Base-by-base conservation (phyloP, 2,329 filamentous ascomycete species). In the Hypoxylon sp. region DNA sequence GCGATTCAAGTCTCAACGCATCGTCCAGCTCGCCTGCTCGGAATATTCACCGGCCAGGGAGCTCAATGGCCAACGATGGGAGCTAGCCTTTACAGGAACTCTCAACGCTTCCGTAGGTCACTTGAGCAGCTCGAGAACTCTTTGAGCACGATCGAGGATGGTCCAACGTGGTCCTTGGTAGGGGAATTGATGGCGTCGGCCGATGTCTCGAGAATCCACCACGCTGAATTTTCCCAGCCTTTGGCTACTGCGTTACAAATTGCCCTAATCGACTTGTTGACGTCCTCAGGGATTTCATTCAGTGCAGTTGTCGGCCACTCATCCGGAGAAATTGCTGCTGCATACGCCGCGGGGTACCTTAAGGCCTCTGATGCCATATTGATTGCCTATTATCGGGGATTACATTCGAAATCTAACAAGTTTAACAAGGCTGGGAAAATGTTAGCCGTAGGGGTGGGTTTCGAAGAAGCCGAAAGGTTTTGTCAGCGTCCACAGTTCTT, bases 301-400 rank as follows among this genome's bases (percentile, higher is more conserved):
- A 39, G 65, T 1, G 78, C 77, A 1, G 82, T 83, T 0, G 78
- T 85, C 2, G 84, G 85, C 2, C 85, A 86, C 69, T 85, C 83
- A 0, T 83, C 81, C 0, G 85, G 85, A 1, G 85, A 87, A 68
- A 86, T 86, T 15, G 83, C 75, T 0, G 84, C 84, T 0, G 85
- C 83, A 0, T 87, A 85, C 67, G 83, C 84, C 0, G 81, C 83
- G 0, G 84, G 84, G 0, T 75, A 80, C 17, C 58, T 88, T 2
- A 76, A 76, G 0, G 77, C 76, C 1, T 53, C 72, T 1, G 81
- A 83, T 10, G 84, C 84, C 2, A 83, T 86, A 2, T 72, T 72
- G 0, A 76, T 81, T 17, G 82, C 84, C 0, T 86, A 84, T 68
- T 82, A 82, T 56, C 81, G 85, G 0, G 84, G 84, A 0, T 70